Evolutionary conservation across 2,329 filamentous ascomycete genomes (phyloP).

Genomic region (Trichoderma brevicompactum): DNA sequence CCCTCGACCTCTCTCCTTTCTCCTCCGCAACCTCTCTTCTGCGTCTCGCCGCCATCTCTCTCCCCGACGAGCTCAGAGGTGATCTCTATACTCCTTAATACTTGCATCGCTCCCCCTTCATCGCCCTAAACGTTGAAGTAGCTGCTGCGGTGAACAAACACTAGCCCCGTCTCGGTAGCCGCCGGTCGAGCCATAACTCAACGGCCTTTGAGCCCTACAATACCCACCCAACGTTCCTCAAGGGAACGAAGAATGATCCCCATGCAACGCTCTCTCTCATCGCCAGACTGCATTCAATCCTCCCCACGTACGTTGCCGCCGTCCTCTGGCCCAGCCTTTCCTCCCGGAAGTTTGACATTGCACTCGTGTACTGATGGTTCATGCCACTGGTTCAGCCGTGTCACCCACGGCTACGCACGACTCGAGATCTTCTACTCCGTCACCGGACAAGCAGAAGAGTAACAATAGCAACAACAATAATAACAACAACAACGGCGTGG

Average conservation of each 20-base stretch:
- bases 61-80: constrained; percentile 1
- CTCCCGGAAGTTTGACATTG: constrained; percentile 19
- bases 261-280: constrained; percentile 66
- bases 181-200: constrained; percentile 23
- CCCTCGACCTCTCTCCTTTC: constrained; percentile 2
- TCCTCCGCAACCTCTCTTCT: background rate
- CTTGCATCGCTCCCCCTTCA: background rate
- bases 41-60: background rate
- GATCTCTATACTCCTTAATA: background rate
- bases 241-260: constrained; percentile 62
- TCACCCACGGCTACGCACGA: constrained; percentile 41
- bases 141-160: background rate
- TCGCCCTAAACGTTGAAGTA: constrained; percentile 4
- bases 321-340: constrained; percentile 20
- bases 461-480: constrained; percentile 29
- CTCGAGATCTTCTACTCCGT: constrained; percentile 61
- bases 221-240: constrained; percentile 32
- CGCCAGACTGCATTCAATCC: constrained; percentile 62
- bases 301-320: constrained; percentile 60
- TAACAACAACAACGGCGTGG: constrained; percentile 54
- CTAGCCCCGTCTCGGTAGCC: constrained; percentile 26
- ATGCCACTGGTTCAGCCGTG: constrained; percentile 38
- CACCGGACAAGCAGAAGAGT: constrained; percentile 54
- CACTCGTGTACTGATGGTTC: constrained; percentile 39
- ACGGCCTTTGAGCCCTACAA: constrained; percentile 7